Percentiles rank a stretch among this genome's conserved stretches.
Conservation (phyloP, 2,329 filamentous ascomycete species). For the Diplodia intermedia region DNA sequence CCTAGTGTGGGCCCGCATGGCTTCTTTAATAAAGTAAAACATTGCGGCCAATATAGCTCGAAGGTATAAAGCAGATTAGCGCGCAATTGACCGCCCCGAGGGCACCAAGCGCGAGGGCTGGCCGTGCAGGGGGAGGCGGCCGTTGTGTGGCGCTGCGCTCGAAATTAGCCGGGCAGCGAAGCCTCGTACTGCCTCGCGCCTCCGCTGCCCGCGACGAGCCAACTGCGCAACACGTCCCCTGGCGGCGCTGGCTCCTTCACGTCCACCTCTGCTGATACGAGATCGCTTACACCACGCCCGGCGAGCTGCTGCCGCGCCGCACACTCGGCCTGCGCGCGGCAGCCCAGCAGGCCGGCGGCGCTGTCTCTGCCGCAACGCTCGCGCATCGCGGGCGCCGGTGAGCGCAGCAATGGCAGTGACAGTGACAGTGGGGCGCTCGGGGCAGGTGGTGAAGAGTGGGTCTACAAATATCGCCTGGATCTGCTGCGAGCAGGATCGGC, state of each 20-base stretch:
- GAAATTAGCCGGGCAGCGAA: slow-evolving; percentile 26
- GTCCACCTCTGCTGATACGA: slow-evolving; percentile 27
- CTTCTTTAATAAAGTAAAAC: slow-evolving; percentile 43
- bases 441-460: slow-evolving; percentile 22
- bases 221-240: slow-evolving; percentile 36
- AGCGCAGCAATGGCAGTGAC: slow-evolving; percentile 10
- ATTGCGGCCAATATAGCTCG: slow-evolving; percentile 34
- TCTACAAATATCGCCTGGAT: slow-evolving; percentile 31
- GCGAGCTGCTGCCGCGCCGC: not conserved
- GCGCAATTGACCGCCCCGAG: slow-evolving; percentile 43
- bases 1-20: slow-evolving; percentile 25
- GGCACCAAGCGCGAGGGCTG: slow-evolving; percentile 44
- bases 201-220: slow-evolving; percentile 42
- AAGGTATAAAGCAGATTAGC: slow-evolving; percentile 35
- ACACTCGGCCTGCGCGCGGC: not conserved
- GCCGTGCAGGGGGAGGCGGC: slow-evolving; percentile 39
- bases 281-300: slow-evolving; percentile 24
- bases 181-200: slow-evolving; percentile 34
- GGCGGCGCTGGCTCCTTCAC: not conserved
- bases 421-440: slow-evolving; percentile 18
- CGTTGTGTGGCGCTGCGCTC: slow-evolving; percentile 35
- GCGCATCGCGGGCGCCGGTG: slow-evolving; percentile 18
- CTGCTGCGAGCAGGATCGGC: slow-evolving; percentile 28
- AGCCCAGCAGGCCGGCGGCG: not conserved
- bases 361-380: not conserved